phyloP scores from a whole-genome alignment of 306 rosid species.

The Cucumis sativus region Cucumber_9930_V3 NC_026657.2:7988501-7989000 shows the following conservation, averaged over 20 bases:
- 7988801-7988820: neutral
- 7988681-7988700: conserved; percentile 89
- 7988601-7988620: conserved; percentile 1
- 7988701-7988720: conserved; percentile 54
- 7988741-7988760: conserved; percentile 1
- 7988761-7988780: neutral
- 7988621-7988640: conserved; percentile 68
- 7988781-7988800: neutral
- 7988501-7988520: conserved; percentile 76
- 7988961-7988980: neutral
- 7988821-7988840: neutral
- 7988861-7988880: neutral
- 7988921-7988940: neutral
- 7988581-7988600: neutral
- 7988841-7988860: neutral
- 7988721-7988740: neutral
- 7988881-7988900: neutral
- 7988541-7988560: conserved; percentile 6
- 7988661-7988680: conserved; percentile 86
- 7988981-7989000: neutral
- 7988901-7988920: neutral
- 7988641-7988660: conserved; percentile 67
- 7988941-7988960: neutral
- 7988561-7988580: neutral
- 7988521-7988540: conserved; percentile 25